Base-by-base conservation (phyloP, 2,329 filamentous ascomycete species). In the Aspergillus sp. region DNA sequence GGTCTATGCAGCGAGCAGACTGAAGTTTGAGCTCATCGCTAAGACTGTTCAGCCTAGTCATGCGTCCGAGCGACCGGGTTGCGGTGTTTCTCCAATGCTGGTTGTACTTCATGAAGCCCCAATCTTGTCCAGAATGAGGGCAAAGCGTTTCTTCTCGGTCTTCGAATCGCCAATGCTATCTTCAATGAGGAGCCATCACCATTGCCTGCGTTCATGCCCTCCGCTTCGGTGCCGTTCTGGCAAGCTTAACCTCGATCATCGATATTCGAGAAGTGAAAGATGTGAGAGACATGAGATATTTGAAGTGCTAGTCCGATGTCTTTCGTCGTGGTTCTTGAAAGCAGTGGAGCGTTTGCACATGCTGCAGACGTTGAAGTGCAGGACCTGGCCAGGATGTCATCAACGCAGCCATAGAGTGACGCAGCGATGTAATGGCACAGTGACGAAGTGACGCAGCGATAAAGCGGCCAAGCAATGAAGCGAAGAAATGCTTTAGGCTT, bases 1-100 rank as follows among this genome's bases (percentile, higher is more conserved):
- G 97, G 80, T 98, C 94, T 94, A 98, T 98, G 83, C 94, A 98
- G 66, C 94, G 91, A 62, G 94, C 94, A 49, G 92, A 90, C 79
- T 98, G 94, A 74, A 96, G 97, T 82, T 97, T 97, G 66, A 97
- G 87, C 80, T 96, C 92, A 68, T 97, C 92, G 66, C 91, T 92
- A 51, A 98, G 85, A 60, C 94, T 90, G 71, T 87, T 98, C 94
- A 42, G 90, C 90, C 93, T 93, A 98, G 74, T 98, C 94, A 74
- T 93, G 92, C 64, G 88, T 92, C 68, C 94, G 86, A 44, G 90
- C 92, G 76, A 90, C 90, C 5, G 90, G 86, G 71, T 87, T 88
- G 67, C 94, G 90, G 77, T 97, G 97, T 81, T 96, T 97, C 83
- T 98, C 94, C 90, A 87, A 59, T 92, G 91, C 57, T 94, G 91